phyloP scores from a whole-genome alignment of 225 moss, liverwort and hornwort species.

The Physcomitrellopsis africana region DNA sequence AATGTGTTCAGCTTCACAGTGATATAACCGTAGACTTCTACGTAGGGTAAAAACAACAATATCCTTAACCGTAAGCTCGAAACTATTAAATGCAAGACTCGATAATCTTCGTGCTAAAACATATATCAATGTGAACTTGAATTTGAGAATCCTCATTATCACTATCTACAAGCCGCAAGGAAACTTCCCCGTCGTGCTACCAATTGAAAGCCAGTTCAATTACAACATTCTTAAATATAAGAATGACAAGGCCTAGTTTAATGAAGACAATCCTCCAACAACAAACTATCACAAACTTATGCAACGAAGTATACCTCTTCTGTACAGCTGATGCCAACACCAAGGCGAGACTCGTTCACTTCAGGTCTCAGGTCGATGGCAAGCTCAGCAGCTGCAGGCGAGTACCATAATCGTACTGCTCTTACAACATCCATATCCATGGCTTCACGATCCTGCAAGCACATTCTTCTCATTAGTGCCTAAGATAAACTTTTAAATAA shows the following conservation, averaged over 20 bases:
- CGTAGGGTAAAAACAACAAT: too few species aligned
- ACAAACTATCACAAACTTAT: background rate
- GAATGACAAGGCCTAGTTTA: too few species aligned
- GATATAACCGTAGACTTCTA: background rate
- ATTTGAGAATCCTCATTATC: too few species aligned
- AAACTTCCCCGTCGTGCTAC: too few species aligned
- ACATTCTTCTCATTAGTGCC: slow-evolving; percentile 8
- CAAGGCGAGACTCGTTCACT: slow-evolving; percentile 50
- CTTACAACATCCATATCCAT: slow-evolving; percentile 58
- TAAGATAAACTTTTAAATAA: background rate
- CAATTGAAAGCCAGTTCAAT: too few species aligned
- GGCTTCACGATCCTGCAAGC: slow-evolving; percentile 48
- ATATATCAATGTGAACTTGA: too few species aligned
- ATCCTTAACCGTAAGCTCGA: too few species aligned
- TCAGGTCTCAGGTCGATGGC: slow-evolving; percentile 56
- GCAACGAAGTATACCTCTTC: slow-evolving; percentile 41
- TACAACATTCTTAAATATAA: too few species aligned
- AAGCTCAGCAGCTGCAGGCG: slow-evolving; percentile 62
- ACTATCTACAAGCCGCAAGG: too few species aligned
- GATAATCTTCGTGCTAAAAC: too few species aligned
- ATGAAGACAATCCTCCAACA: too few species aligned
- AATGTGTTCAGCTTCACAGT: background rate
- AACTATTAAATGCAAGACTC: too few species aligned
- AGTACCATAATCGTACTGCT: slow-evolving; percentile 61
- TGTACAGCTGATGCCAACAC: slow-evolving; percentile 60